Base-by-base conservation (phyloP, 2,329 filamentous ascomycete species). In the Arthrobotrys entomopaga region DNA sequence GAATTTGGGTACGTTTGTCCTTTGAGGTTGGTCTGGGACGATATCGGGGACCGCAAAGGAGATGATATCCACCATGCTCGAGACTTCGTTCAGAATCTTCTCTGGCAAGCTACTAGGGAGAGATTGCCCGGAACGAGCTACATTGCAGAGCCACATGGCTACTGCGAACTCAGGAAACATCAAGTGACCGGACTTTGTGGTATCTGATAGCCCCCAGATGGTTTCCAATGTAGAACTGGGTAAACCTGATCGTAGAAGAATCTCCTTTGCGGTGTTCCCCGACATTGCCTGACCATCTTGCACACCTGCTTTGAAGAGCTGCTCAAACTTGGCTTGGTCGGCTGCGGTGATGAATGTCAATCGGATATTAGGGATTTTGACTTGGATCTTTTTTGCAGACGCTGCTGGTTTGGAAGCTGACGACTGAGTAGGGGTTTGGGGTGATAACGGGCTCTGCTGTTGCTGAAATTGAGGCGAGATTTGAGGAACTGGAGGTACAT, bases 31-130 rank as follows among this genome's bases (percentile, higher is more conserved):
- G 19, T 86, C 82, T 46, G 83, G 84, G 43, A 83, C 84, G 26
- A 94, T 90, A 77, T 99, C 95, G 0, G 88, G 88, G 22, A 97
- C 87, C 78, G 90, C 92, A 81, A 99, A 99, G 72, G 93, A 97
- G 80, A 99, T 99, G 66, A 99, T 99, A 80, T 99, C 95, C 46
- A 99, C 95, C 93, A 99, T 98, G 82, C 95, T 97, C 2, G 94
- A 98, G 16, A 99, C 95, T 82, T 99, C 95, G 79, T 99, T 99
- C 83, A 89, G 91, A 77, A 99, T 89, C 71, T 88, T 90, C 34
- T 97, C 93, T 0, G 95, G 95, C 8, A 99, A 85, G 4, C 80
- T 82, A 1, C 85, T 80, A 0, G 95, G 95, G 22, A 99, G 82
- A 0, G 89, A 85, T 82, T 96, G 97, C 71, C 93, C 92, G 0